These are phyloP conservation scores for Orobanche coerulescens DNA, from an alignment of 257 asterid genomes.

Conservation along the genomic window DNA sequence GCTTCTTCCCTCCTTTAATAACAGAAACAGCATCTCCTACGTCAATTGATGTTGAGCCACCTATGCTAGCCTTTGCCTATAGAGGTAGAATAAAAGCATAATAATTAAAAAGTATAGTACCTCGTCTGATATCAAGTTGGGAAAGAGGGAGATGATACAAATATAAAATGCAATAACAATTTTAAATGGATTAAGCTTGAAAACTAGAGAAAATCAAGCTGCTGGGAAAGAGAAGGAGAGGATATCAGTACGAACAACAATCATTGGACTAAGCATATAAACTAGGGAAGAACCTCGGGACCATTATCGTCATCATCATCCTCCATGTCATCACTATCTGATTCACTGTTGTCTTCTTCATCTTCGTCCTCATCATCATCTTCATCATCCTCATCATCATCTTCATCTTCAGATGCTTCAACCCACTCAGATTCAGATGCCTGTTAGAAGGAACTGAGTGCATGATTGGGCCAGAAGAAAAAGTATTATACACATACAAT, in stretches of 20 bases:
- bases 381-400: slow-evolving; percentile 47
- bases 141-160: no score
- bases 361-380: slow-evolving; percentile 56
- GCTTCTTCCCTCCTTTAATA: slow-evolving; percentile 69
- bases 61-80: slow-evolving; percentile 42
- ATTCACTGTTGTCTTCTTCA: slow-evolving; percentile 49
- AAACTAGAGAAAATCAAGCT: no score
- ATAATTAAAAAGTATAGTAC: no score
- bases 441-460: slow-evolving; percentile 39
- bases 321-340: slow-evolving; percentile 51
- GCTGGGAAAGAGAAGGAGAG: no score
- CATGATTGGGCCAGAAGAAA: no score
- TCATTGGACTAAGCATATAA: no score
- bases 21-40: slow-evolving; percentile 91
- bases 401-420: slow-evolving; percentile 63
- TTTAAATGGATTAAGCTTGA: no score
- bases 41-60: slow-evolving; percentile 37
- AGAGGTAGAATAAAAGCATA: no score
- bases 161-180: no score
- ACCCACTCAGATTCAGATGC: slow-evolving; percentile 96
- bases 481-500: no score
- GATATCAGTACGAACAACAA: no score
- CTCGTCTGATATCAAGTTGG: no score
- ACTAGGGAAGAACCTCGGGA: slow-evolving; percentile 45
- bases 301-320: slow-evolving; percentile 54